Conservation (phyloP, 345 rosid genomes). For the Linum trigynum region DNA sequence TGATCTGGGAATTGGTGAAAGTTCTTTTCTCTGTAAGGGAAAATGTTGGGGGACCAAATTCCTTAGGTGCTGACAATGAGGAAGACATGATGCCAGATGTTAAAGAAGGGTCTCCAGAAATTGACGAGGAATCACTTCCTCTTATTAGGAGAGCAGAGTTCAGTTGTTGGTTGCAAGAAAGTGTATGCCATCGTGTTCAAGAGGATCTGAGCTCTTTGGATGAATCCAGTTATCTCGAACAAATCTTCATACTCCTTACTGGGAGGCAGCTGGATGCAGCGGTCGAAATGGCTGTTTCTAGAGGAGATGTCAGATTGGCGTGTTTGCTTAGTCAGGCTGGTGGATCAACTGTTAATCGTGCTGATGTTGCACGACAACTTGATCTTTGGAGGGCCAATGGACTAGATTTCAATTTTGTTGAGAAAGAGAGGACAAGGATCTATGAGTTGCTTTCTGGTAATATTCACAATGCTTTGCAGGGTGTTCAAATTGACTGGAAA, state of each 20-base stretch:
- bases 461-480: slow-evolving; percentile 54
- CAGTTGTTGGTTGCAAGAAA: slow-evolving; percentile 88
- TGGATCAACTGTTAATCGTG: slow-evolving; percentile 68
- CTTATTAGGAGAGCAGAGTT: slow-evolving; percentile 91
- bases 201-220: slow-evolving; percentile 66
- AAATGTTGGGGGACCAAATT: slow-evolving; percentile 38
- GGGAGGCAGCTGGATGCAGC: slow-evolving; percentile 82
- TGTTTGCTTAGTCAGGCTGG: slow-evolving; percentile 96
- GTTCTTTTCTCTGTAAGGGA: slow-evolving; percentile 85
- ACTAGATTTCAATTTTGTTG: slow-evolving; percentile 79
- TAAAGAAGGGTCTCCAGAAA: slow-evolving; percentile 54
- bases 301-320: slow-evolving; percentile 91
- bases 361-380: slow-evolving; percentile 65
- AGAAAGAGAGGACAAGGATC: slow-evolving; percentile 64
- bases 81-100: slow-evolving; percentile 87
- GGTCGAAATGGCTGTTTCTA: slow-evolving; percentile 77
- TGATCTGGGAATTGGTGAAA: slow-evolving; percentile 91
- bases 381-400: slow-evolving; percentile 81
- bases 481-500: slow-evolving; percentile 78
- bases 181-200: slow-evolving; percentile 86
- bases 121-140: slow-evolving; percentile 63
- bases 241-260: slow-evolving; percentile 73
- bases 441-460: slow-evolving; percentile 92
- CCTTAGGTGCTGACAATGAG: slow-evolving; percentile 62
- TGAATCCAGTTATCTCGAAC: slow-evolving; percentile 69